phyloP scores from a whole-genome alignment of 1,139 yeast species.

The Blastobotrys ciferrii region DNA sequence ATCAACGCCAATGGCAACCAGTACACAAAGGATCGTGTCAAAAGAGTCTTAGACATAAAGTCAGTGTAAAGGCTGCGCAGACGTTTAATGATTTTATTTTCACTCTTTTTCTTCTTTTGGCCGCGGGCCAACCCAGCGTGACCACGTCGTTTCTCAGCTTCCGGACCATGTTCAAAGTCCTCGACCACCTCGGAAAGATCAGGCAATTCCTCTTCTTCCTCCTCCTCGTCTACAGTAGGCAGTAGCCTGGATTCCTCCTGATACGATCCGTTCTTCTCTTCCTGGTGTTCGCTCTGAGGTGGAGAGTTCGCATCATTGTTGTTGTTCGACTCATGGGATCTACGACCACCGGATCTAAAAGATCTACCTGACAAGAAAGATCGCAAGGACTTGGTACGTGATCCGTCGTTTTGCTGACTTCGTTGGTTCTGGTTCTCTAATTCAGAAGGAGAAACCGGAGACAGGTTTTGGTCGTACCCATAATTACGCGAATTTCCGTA shows the following conservation, averaged over 20 bases:
- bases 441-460: not conserved
- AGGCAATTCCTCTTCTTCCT: slow-evolving; percentile 28
- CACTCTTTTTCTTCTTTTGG: slow-evolving; percentile 20
- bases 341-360: slow-evolving; percentile 13
- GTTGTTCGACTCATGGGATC: slow-evolving; percentile 14
- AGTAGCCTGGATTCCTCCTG: slow-evolving; percentile 10
- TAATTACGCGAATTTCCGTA: not conserved
- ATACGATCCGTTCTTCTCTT: slow-evolving; percentile 4
- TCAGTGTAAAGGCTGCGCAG: slow-evolving; percentile 30
- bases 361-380: slow-evolving; percentile 20
- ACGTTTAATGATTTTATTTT: slow-evolving; percentile 18
- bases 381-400: slow-evolving; percentile 16
- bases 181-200: slow-evolving; percentile 34
- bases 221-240: slow-evolving; percentile 24
- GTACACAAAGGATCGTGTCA: slow-evolving; percentile 37
- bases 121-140: slow-evolving; percentile 23
- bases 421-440: not conserved
- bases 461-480: not conserved
- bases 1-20: slow-evolving; percentile 42
- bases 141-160: slow-evolving; percentile 17
- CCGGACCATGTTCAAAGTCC: slow-evolving; percentile 23
- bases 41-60: slow-evolving; percentile 32
- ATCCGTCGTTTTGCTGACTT: slow-evolving; percentile 4
- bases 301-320: slow-evolving; percentile 13
- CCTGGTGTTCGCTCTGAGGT: slow-evolving; percentile 11